These are phyloP conservation scores for Diaporthe helianthi DNA, from an alignment of 2,329 filamentous ascomycete genomes.

Conservation along the genomic window DNA sequence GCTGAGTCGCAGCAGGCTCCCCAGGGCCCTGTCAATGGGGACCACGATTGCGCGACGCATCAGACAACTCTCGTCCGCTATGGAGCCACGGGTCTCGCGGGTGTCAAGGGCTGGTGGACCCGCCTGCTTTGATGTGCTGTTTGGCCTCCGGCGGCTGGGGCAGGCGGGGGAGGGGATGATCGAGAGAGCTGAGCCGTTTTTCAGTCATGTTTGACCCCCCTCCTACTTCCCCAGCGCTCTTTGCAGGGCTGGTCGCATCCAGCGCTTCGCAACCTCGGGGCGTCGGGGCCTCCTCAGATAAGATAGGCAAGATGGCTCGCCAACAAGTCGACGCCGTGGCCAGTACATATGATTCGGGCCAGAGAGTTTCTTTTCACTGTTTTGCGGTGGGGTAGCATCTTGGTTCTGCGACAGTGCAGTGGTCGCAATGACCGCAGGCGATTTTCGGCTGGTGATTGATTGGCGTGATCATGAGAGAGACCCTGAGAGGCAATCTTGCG, in stretches of 20 bases:
- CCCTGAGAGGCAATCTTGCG: not conserved
- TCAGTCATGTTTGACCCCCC: conserved; percentile 28
- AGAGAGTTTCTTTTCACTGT: not conserved
- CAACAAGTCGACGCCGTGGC: not conserved
- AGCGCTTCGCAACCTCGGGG: conserved; percentile 24
- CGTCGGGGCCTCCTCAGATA: not conserved
- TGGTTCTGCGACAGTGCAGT: not conserved
- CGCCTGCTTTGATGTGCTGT: conserved; percentile 30
- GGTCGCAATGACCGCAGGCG: not conserved
- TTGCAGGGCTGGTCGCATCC: conserved; percentile 32
- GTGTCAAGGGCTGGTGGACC: conserved; percentile 27
- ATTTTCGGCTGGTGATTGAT: not conserved
- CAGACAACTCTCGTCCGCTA: conserved; percentile 32
- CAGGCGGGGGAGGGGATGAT: not conserved
- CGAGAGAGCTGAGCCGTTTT: conserved; percentile 25
- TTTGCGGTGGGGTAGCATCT: not conserved
- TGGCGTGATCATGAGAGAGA: not conserved
- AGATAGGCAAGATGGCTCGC: not conserved
- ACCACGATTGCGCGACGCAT: conserved; percentile 34
- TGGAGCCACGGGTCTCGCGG: conserved; percentile 34
- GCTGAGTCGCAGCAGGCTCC: conserved; percentile 28
- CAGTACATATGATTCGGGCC: not conserved
- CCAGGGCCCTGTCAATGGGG: conserved; percentile 6
- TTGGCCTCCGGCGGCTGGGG: conserved; percentile 22
- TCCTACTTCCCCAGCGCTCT: conserved; percentile 6